phyloP scores from a whole-genome alignment of 805 yeast species.

The Candida dajiaensis region DNA sequence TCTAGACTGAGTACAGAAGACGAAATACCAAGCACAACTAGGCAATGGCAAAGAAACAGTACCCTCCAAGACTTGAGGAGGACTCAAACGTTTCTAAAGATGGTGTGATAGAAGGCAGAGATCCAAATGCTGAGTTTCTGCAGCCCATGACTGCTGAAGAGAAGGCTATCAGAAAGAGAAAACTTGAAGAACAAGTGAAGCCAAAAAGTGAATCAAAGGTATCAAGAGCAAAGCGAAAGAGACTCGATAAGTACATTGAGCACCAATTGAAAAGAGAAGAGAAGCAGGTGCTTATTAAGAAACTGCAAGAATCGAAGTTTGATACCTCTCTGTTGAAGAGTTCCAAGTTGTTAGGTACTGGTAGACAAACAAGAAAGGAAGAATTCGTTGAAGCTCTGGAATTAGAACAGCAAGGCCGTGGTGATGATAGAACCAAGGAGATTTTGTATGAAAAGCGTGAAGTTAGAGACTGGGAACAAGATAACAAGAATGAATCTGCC shows the following conservation, averaged over 20 bases:
- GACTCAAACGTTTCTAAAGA: slow-evolving; percentile 13
- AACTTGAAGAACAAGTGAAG: slow-evolving; percentile 49
- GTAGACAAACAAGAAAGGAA: slow-evolving; percentile 60
- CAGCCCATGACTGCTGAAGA: slow-evolving; percentile 63
- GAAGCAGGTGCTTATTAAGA: slow-evolving; percentile 67
- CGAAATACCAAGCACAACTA: slow-evolving; percentile 51
- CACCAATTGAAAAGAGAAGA: slow-evolving; percentile 88
- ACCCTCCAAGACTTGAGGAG: slow-evolving; percentile 20
- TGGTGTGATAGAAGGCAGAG: slow-evolving; percentile 22
- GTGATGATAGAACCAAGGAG: slow-evolving; percentile 52
- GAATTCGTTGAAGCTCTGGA: slow-evolving; percentile 69
- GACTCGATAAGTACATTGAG: slow-evolving; percentile 88
- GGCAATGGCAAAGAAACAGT: slow-evolving; percentile 39
- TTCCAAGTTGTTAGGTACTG: slow-evolving; percentile 74
- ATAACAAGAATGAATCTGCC: slow-evolving; percentile 24
- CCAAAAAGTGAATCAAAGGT: slow-evolving; percentile 64
- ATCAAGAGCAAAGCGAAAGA: slow-evolving; percentile 63
- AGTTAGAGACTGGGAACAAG: slow-evolving; percentile 54
- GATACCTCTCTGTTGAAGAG: slow-evolving; percentile 69
- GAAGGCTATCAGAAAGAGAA: slow-evolving; percentile 56
- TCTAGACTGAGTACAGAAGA: neutral
- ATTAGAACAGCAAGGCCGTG: slow-evolving; percentile 67
- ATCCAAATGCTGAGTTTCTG: slow-evolving; percentile 56
- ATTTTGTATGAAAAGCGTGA: slow-evolving; percentile 66
- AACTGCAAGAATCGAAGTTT: slow-evolving; percentile 54